A percentile compares a stretch with the other conserved stretches of the same genome.
phyloP scores from a whole-genome alignment of 306 rosid species.

The Begonia masoniana region DNA sequence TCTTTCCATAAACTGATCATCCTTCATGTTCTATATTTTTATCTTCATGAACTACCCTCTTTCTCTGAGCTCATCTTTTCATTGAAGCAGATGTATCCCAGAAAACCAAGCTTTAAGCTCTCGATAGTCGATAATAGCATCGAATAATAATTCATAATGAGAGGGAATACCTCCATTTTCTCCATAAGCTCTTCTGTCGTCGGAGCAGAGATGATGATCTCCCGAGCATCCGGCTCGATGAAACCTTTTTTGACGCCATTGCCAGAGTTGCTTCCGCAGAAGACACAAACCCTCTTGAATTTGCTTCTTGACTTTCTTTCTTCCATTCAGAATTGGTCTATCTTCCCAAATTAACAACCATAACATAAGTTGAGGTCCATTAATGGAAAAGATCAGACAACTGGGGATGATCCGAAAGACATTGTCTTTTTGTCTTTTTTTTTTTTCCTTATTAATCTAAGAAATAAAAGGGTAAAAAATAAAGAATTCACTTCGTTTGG shows the following conservation, averaged over 20 bases:
- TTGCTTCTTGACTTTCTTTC: constrained; percentile 41
- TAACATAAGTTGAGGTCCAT: constrained; percentile 12
- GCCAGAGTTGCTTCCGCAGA: constrained; percentile 94
- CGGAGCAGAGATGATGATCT: constrained; percentile 70
- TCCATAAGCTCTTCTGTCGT: constrained; percentile 73
- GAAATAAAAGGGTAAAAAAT: too few relatives aligned
- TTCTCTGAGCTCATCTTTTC: too few relatives aligned
- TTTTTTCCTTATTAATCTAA: too few relatives aligned
- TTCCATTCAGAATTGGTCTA: constrained; percentile 51
- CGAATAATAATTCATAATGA: too few relatives aligned
- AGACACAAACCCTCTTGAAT: constrained; percentile 72
- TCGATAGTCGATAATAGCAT: too few relatives aligned
- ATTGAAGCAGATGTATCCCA: too few relatives aligned
- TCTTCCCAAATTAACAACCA: constrained; percentile 20
- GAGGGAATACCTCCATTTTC: constrained; percentile 61
- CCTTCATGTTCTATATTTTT: too few relatives aligned
- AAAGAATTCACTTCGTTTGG: too few relatives aligned
- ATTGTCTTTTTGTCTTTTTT: too few relatives aligned
- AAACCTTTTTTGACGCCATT: constrained; percentile 89
- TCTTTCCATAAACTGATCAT: too few relatives aligned
- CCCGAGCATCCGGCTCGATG: constrained; percentile 72
- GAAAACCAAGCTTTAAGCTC: too few relatives aligned
- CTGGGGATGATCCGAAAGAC: constrained; percentile 24
- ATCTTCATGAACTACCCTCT: too few relatives aligned
- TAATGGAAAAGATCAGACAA: constrained; percentile 13